A percentile compares a stretch with the other conserved stretches of the same genome.
Evolutionary conservation across 2,329 filamentous ascomycete genomes (phyloP).

Genomic region (Exophiala sp.): DNA sequence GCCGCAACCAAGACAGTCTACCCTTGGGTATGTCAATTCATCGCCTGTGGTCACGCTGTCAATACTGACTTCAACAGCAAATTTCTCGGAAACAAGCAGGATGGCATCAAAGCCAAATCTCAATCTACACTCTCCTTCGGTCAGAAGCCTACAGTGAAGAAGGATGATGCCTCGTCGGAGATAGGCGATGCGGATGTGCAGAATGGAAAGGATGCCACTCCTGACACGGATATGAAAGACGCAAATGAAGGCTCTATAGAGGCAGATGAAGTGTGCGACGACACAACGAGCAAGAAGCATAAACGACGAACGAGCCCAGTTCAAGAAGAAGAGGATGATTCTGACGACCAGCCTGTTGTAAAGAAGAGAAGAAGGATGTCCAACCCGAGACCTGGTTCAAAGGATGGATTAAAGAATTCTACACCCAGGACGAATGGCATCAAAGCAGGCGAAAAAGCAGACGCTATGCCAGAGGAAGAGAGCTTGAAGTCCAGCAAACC

Average conservation of each 20-base stretch:
- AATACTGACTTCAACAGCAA: conserved; percentile 56
- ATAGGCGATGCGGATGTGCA: conserved; percentile 18
- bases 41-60: conserved; percentile 57
- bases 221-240: conserved; percentile 33
- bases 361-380: conserved; percentile 50
- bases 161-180: conserved; percentile 28
- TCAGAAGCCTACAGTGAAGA: conserved; percentile 30
- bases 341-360: conserved; percentile 58
- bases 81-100: conserved; percentile 80
- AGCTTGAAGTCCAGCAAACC: conserved; percentile 29
- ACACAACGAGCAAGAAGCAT: conserved; percentile 35
- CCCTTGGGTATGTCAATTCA: conserved; percentile 77
- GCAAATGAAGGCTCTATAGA: conserved; percentile 16
- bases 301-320: conserved; percentile 36
- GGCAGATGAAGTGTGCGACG: conserved; percentile 16
- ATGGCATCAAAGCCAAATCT: conserved; percentile 48
- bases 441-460: conserved; percentile 22
- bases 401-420: conserved; percentile 22
- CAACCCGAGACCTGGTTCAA: conserved; percentile 32
- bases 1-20: conserved; percentile 64
- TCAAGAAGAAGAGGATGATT: conserved; percentile 47
- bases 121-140: conserved; percentile 32
- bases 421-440: conserved; percentile 25
- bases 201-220: conserved; percentile 9
- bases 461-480: conserved; percentile 25